These are phyloP conservation scores for Coemansia sp. DNA, from an alignment of 192 early-diverging fungal genomes.

Conservation along the genomic window DNA sequence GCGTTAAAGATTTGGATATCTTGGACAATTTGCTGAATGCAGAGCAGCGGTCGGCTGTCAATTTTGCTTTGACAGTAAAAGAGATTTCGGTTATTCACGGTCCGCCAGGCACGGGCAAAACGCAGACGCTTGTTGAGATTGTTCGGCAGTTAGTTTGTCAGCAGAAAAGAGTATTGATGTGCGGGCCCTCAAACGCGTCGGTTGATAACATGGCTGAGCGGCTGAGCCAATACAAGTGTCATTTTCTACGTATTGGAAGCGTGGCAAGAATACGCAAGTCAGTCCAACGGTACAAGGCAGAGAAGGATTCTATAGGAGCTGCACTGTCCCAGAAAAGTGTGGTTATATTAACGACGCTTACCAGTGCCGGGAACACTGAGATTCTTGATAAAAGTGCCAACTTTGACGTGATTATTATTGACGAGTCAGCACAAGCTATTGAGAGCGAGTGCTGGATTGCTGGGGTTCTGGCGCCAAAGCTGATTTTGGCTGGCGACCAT, in stretches of 20 bases:
- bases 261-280: conserved; percentile 71
- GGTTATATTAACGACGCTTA: conserved; percentile 74
- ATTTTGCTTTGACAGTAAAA: conserved; percentile 57
- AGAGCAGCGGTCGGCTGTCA: conserved; percentile 68
- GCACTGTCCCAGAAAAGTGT: conserved; percentile 64
- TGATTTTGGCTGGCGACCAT: conserved; percentile 90
- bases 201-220: conserved; percentile 87
- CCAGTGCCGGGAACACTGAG: conserved; percentile 55
- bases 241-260: conserved; percentile 78
- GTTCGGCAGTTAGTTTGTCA: conserved; percentile 67
- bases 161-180: conserved; percentile 72
- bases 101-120: conserved; percentile 90
- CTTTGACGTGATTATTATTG: conserved; percentile 86
- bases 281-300: not conserved
- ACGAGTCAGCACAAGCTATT: conserved; percentile 84
- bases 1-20: conserved; percentile 32
- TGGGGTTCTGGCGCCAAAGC: conserved; percentile 64
- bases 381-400: not conserved
- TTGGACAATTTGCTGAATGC: conserved; percentile 66
- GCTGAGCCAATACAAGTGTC: conserved; percentile 52
- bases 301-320: conserved; percentile 44
- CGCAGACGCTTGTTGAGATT: conserved; percentile 81
- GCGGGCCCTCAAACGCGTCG: conserved; percentile 86
- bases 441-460: conserved; percentile 91
- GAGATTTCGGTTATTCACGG: conserved; percentile 80